A percentile compares a stretch with the other conserved stretches of the same genome.
These are phyloP conservation scores for Diaporthe citrichinensis DNA, from an alignment of 2,329 filamentous ascomycete species.

Conservation along the genomic window DNA sequence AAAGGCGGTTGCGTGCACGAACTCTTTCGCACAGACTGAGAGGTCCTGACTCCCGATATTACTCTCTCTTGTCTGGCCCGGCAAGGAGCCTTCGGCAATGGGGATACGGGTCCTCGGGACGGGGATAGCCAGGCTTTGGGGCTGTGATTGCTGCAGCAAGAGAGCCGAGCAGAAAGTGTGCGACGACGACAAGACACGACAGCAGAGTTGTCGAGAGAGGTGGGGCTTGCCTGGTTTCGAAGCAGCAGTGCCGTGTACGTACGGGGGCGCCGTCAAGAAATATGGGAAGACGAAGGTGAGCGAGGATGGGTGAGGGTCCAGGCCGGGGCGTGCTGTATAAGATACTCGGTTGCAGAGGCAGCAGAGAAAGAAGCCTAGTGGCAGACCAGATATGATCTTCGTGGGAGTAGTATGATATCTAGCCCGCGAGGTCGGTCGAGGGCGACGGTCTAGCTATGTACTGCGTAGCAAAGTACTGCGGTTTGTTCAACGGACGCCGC, in stretches of 20 bases:
- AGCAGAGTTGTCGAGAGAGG: not conserved
- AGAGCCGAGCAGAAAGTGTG: not conserved
- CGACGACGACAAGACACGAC: conserved; percentile 1
- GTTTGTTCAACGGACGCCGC: not conserved
- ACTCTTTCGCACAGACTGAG: conserved; percentile 32
- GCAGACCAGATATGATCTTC: conserved; percentile 10
- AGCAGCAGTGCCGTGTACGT: not conserved
- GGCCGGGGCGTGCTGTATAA: conserved; percentile 22
- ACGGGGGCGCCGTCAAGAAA: not conserved
- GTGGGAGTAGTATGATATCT: conserved; percentile 12
- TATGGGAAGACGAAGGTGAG: conserved; percentile 25
- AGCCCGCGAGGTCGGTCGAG: conserved; percentile 8
- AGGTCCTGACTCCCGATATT: conserved; percentile 26
- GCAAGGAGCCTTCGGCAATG: conserved; percentile 26
- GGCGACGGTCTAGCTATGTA: conserved; percentile 30
- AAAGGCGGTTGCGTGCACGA: conserved; percentile 29
- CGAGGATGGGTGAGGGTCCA: not conserved
- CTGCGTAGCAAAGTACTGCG: conserved; percentile 7
- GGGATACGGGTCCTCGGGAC: conserved; percentile 7
- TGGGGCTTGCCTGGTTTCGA: not conserved
- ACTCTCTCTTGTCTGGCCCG: conserved; percentile 7
- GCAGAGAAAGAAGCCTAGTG: conserved; percentile 7
- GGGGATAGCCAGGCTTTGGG: not conserved
- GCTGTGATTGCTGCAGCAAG: conserved; percentile 4
- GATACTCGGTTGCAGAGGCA: conserved; percentile 15